phyloP scores from a whole-genome alignment of 1,284 basidiomycete species.

The Leucoagaricus sp. region DNA sequence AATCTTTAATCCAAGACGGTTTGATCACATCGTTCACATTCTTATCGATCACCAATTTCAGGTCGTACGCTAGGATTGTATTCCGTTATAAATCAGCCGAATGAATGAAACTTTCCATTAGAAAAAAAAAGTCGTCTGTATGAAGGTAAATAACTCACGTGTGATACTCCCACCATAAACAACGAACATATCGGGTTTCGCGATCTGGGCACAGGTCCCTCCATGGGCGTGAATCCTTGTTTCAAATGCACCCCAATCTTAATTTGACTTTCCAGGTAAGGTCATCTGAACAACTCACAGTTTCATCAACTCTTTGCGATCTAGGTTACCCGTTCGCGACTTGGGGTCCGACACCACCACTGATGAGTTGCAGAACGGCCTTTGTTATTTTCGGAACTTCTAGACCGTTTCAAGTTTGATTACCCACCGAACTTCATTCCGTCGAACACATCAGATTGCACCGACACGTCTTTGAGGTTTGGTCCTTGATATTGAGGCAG shows the following conservation, averaged over 20 bases:
- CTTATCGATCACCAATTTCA: conserved; percentile 66
- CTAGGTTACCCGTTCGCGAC: conserved; percentile 65
- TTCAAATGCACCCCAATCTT: neutral
- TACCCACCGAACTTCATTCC: conserved; percentile 78
- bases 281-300: conserved; percentile 44
- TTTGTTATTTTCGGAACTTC: conserved; percentile 1
- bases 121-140: neutral
- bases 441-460: conserved; percentile 68
- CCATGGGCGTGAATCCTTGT: conserved; percentile 76
- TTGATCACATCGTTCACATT: conserved; percentile 69
- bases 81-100: conserved; percentile 2
- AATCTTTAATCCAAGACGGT: conserved; percentile 82
- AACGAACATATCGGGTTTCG: conserved; percentile 48
- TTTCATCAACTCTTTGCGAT: conserved; percentile 65
- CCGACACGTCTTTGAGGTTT: conserved; percentile 56
- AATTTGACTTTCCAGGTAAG: neutral
- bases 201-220: conserved; percentile 71
- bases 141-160: conserved; percentile 42
- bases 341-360: conserved; percentile 81
- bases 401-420: conserved; percentile 10
- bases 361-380: conserved; percentile 27
- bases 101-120: neutral
- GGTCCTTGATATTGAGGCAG: conserved; percentile 68
- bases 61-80: conserved; percentile 57
- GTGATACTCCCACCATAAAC: conserved; percentile 67